Percentiles rank a stretch among this genome's conserved stretches.
Evolutionary conservation across 768 basidiomycete genomes (phyloP).

Genomic region (Daedalea quercina): DNA sequence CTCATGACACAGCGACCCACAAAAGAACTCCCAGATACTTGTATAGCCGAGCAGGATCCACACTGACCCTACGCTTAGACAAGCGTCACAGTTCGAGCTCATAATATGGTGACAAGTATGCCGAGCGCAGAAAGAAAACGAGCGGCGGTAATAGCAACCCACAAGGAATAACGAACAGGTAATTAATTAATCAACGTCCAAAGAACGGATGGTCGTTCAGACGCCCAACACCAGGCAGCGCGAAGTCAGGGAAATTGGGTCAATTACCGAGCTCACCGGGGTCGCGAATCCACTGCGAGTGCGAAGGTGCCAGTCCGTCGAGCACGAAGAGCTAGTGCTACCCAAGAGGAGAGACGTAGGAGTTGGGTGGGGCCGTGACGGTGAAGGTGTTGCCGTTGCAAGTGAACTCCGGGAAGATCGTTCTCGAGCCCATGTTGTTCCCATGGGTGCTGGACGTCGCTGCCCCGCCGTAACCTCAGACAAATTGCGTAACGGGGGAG

Average conservation of each 20-base stretch:
- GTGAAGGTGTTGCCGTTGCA: slow-evolving; percentile 67
- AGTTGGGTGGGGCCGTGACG: slow-evolving; percentile 71
- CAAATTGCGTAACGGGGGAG: not conserved
- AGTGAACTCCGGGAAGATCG: slow-evolving; percentile 66
- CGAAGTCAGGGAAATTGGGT: slow-evolving; percentile 67
- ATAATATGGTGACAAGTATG: too few relatives aligned
- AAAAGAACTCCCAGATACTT: too few relatives aligned
- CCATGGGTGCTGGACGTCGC: slow-evolving; percentile 75
- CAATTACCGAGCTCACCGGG: slow-evolving; percentile 65
- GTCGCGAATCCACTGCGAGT: slow-evolving; percentile 70
- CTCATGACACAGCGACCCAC: too few relatives aligned
- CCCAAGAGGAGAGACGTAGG: slow-evolving; percentile 60
- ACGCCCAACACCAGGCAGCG: slow-evolving; percentile 46
- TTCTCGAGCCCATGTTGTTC: slow-evolving; percentile 67
- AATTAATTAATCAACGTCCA: too few relatives aligned
- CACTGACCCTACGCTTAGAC: too few relatives aligned
- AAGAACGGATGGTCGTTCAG: not conserved
- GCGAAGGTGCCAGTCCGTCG: slow-evolving; percentile 74
- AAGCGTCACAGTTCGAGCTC: too few relatives aligned
- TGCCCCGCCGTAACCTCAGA: slow-evolving; percentile 16
- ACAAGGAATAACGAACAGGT: too few relatives aligned
- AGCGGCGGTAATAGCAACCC: too few relatives aligned
- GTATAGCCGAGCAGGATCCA: too few relatives aligned
- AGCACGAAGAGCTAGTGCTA: slow-evolving; percentile 76
- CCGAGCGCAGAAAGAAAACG: too few relatives aligned